These are phyloP conservation scores for Blastomyces percursus DNA, from an alignment of 2,329 filamentous ascomycete species.

Conservation along the genomic window DNA sequence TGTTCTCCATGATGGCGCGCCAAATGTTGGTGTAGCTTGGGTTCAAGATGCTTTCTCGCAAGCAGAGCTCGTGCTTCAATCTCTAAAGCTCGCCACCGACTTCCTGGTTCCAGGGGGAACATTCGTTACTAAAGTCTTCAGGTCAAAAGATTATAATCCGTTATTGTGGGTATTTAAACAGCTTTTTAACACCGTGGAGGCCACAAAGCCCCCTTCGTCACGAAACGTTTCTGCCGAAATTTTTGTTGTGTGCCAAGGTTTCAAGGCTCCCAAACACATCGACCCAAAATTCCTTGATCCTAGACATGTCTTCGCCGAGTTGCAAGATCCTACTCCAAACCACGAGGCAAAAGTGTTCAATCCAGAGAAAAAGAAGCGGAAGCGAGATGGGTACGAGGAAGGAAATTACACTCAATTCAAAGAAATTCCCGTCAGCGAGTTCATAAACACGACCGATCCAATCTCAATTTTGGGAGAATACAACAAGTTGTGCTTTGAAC, in stretches of 20 bases:
- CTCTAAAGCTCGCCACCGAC: constrained; percentile 86
- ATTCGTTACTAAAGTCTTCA: constrained; percentile 95
- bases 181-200: constrained; percentile 87
- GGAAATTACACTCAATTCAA: constrained; percentile 90
- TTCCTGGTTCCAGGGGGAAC: constrained; percentile 81
- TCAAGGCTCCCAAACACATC: constrained; percentile 85
- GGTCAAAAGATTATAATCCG: constrained; percentile 93
- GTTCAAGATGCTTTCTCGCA: constrained; percentile 97
- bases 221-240: constrained; percentile 97
- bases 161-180: constrained; percentile 97
- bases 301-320: constrained; percentile 79
- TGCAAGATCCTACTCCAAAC: constrained; percentile 75
- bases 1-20: constrained; percentile 91
- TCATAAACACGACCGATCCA: constrained; percentile 85
- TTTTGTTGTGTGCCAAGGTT: constrained; percentile 92
- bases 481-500: constrained; percentile 74
- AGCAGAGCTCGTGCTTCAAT: constrained; percentile 80
- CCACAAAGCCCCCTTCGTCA: constrained; percentile 91
- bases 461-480: constrained; percentile 80
- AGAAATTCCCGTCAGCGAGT: constrained; percentile 76
- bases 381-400: constrained; percentile 95
- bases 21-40: constrained; percentile 97
- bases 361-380: constrained; percentile 92
- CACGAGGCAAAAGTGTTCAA: constrained; percentile 98
- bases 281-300: constrained; percentile 90